Percentiles rank a stretch among this genome's conserved stretches.
Conservation (phyloP, 2,329 filamentous ascomycete genomes). For the Mycosphaerella arachidis region DNA sequence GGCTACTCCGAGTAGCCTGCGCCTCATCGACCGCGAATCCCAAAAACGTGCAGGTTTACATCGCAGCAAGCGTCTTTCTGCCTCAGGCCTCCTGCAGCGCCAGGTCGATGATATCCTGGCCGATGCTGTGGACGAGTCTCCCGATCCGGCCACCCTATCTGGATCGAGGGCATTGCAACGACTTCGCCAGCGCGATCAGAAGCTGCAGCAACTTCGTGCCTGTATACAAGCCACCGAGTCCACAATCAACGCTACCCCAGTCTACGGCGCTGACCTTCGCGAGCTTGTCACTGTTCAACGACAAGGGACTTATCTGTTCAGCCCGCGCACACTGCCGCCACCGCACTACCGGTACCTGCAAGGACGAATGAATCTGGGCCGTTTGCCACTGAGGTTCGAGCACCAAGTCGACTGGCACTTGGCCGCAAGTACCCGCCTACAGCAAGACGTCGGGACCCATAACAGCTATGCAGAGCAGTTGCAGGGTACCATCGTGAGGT, state of each 20-base stretch:
- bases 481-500: conserved; percentile 75
- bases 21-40: conserved; percentile 21
- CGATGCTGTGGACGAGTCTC: conserved; percentile 10
- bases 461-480: conserved; percentile 67
- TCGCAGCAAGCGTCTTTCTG: conserved; percentile 22
- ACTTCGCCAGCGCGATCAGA: conserved; percentile 20
- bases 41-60: conserved; percentile 15
- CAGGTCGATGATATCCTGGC: conserved; percentile 21
- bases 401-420: conserved; percentile 26
- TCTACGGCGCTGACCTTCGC: conserved; percentile 30
- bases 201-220: conserved; percentile 27
- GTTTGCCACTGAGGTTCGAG: conserved; percentile 22
- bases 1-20: conserved; percentile 13
- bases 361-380: conserved; percentile 20
- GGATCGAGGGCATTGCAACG: conserved; percentile 27
- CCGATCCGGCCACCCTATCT: conserved; percentile 24
- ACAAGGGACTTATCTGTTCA: conserved; percentile 17
- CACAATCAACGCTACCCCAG: conserved; percentile 16
- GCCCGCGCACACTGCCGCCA: conserved; percentile 4
- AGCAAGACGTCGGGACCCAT: conserved; percentile 53
- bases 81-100: conserved; percentile 17
- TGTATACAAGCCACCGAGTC: conserved; percentile 26
- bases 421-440: conserved; percentile 19
- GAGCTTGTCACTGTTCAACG: conserved; percentile 26
- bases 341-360: conserved; percentile 12